phyloP scores from a whole-genome alignment of 2,329 filamentous ascomycete genomes.

The Fusarium sp. region DNA sequence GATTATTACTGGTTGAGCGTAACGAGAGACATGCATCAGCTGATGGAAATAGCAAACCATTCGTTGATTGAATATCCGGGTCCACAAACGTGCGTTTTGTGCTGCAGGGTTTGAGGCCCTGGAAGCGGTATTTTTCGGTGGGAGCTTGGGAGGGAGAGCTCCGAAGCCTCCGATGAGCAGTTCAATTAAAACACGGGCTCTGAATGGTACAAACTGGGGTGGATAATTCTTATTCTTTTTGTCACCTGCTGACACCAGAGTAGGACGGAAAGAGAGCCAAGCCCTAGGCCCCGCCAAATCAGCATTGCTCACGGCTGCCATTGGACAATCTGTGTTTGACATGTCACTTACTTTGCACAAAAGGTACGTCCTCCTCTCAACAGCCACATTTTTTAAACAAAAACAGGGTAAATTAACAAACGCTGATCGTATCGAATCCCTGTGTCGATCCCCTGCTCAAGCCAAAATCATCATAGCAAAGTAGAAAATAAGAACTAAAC shows the following conservation, averaged over 20 bases:
- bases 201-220: not conserved
- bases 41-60: constrained; percentile 6
- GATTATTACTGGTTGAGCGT: not conserved
- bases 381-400: not conserved
- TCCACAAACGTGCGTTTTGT: constrained; percentile 3
- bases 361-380: not conserved
- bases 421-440: not conserved
- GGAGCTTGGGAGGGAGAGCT: not conserved
- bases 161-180: too few species aligned
- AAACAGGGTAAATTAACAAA: not conserved
- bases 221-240: not conserved
- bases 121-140: not conserved
- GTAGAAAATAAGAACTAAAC: constrained; percentile 8
- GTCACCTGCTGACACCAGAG: not conserved
- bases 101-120: not conserved
- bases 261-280: not conserved
- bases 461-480: constrained; percentile 1
- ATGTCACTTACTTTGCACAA: not conserved
- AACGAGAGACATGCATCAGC: not conserved
- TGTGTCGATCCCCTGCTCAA: not conserved
- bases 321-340: not conserved
- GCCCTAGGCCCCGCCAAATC: not conserved
- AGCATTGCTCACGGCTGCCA: not conserved
- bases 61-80: not conserved
- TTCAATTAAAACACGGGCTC: not conserved